Conservation (phyloP, 2,329 filamentous ascomycete genomes). For the Fusarium sp. region DNA sequence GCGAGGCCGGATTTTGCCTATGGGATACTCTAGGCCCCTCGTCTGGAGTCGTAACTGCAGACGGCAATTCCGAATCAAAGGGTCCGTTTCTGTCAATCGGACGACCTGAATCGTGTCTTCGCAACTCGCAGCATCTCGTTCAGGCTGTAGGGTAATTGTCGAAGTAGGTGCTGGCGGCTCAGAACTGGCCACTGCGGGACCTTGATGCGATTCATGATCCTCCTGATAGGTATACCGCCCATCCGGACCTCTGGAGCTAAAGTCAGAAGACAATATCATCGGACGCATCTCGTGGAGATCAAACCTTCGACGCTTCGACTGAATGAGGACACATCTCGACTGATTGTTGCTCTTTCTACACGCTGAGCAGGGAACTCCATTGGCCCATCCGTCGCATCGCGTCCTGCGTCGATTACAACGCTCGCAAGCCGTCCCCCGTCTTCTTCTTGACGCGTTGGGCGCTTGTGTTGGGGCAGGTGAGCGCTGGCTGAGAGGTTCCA, state of each 20-base stretch:
- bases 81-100: background rate
- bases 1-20: background rate
- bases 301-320: background rate
- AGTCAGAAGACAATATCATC: background rate
- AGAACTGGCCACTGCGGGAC: background rate
- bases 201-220: background rate
- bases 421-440: background rate
- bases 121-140: background rate
- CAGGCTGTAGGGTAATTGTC: background rate
- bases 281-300: background rate
- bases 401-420: background rate
- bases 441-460: background rate
- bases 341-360: background rate
- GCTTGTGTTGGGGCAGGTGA: background rate
- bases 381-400: background rate
- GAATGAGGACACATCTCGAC: background rate
- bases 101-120: background rate
- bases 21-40: background rate
- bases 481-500: background rate
- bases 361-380: background rate
- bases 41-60: background rate
- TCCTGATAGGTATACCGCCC: background rate
- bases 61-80: background rate
- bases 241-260: background rate
- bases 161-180: background rate